Base-by-base conservation (phyloP, 257 asterid genomes). In the Solanum phureja region DNA sequence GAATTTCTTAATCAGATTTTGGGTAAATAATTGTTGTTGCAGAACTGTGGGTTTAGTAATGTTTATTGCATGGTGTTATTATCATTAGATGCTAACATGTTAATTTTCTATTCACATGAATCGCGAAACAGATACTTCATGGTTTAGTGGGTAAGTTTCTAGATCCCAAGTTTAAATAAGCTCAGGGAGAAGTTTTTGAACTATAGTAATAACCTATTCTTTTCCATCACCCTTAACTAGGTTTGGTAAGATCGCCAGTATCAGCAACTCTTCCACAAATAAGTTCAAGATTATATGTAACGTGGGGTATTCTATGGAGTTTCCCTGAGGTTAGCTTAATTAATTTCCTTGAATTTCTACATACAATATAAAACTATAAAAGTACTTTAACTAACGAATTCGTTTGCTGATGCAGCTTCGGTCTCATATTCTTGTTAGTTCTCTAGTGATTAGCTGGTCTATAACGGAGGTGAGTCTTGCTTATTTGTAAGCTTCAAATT, bases 181-280 rank as follows among this genome's bases (percentile, higher is more conserved):
- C 64, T 46, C 38, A 24, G 19, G 38, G 33, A 85, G 83, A 85
- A 66, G 44, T 31, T 11, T 86, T 42, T 18, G 2, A 49, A 31
- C 46, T 71, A 4, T 35, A 31, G 44, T 16, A 19, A 3, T 86
- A 86, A 40, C 71, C 29, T 34, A 29, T 85, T 52, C 37, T 62
- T 46, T 38, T 35, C 11, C 1, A 11, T 31, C 7, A 10, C 14
- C 83, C 11, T 44, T 62, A 38, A 10, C 72, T 86, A 90, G 98
- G 99, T 72, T 84, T 94, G 87, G 98, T 97, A 88, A 91, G 99
- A 91, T 97, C 99, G 84, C 99, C 99, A 46, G 92, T 95, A 87
- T 88, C 95, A 84, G 98, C 99, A 74, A 97, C 96, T 5, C 94
- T 95, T 3, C 99, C 99, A 69, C 99, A 97, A 89, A 95, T 97